Evolutionary conservation across 2,329 filamentous ascomycete genomes (phyloP).

Genomic region (Tolypocladium tropicale): DNA sequence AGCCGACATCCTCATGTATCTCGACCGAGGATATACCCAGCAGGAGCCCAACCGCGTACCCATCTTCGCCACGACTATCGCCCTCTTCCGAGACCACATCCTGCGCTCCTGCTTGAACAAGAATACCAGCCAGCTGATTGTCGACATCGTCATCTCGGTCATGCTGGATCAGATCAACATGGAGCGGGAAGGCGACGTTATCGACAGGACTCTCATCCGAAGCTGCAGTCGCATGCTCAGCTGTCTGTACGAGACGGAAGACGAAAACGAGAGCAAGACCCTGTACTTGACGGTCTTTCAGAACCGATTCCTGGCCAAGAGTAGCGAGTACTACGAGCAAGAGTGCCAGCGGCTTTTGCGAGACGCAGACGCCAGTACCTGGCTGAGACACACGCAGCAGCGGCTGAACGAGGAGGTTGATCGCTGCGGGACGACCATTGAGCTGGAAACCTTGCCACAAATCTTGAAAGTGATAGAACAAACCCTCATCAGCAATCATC

Average conservation of each 20-base stretch:
- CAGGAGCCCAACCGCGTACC: conserved; percentile 57
- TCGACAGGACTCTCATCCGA: conserved; percentile 73
- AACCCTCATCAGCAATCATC: conserved; percentile 66
- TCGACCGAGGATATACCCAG: conserved; percentile 75
- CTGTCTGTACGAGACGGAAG: conserved; percentile 70
- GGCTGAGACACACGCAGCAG: conserved; percentile 65
- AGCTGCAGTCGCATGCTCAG: conserved; percentile 86
- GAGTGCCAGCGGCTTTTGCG: conserved; percentile 69
- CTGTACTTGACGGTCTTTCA: conserved; percentile 82
- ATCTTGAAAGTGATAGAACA: conserved; percentile 70
- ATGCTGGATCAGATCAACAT: conserved; percentile 86
- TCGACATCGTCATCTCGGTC: conserved; percentile 68
- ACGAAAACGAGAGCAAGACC: conserved; percentile 67
- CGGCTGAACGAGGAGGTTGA: conserved; percentile 73
- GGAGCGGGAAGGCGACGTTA: conserved; percentile 82
- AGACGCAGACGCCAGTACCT: conserved; percentile 70
- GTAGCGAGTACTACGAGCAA: conserved; percentile 59
- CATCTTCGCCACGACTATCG: conserved; percentile 78
- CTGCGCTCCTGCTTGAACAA: conserved; percentile 49
- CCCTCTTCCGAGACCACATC: conserved; percentile 79
- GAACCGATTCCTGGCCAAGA: conserved; percentile 61
- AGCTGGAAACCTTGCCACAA: conserved; percentile 59
- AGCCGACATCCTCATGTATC: conserved; percentile 93
- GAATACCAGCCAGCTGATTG: conserved; percentile 42
- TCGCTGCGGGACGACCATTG: conserved; percentile 74